Percentiles rank a stretch among this genome's conserved stretches.
These are phyloP conservation scores for Oryza glumipatula DNA, from an alignment of 176 grass and related monocot genomes.

Conservation along the genomic window DNA sequence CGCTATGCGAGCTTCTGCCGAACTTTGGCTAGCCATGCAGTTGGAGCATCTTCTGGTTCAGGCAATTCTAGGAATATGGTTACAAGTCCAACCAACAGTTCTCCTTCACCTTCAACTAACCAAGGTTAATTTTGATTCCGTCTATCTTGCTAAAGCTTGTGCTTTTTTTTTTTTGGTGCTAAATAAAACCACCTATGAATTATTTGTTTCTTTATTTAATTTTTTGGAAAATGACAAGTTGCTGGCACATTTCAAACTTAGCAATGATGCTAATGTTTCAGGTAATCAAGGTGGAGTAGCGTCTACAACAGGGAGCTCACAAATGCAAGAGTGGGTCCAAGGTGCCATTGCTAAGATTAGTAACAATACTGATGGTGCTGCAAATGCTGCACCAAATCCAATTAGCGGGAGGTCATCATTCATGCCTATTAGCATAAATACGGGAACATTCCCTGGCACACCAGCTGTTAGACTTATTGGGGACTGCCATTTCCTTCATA, in stretches of 20 bases:
- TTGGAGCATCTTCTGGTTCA: slow-evolving; percentile 89
- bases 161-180: slow-evolving; percentile 3
- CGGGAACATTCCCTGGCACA: slow-evolving; percentile 96
- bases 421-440: slow-evolving; percentile 99
- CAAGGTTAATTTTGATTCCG: slow-evolving; percentile 61
- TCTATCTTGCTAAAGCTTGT: slow-evolving; percentile 11
- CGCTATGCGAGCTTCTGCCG: slow-evolving; percentile 99
- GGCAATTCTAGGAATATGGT: slow-evolving; percentile 79
- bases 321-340: slow-evolving; percentile 99
- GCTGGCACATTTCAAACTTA: slow-evolving; percentile 27
- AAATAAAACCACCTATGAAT: slow-evolving; percentile 17
- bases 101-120: slow-evolving; percentile 74
- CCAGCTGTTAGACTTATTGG: slow-evolving; percentile 98
- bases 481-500: slow-evolving; percentile 97
- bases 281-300: slow-evolving; percentile 81
- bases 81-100: slow-evolving; percentile 86
- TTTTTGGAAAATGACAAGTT: slow-evolving; percentile 15
- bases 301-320: slow-evolving; percentile 72
- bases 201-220: slow-evolving; percentile 37
- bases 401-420: slow-evolving; percentile 74
- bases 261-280: slow-evolving; percentile 46
- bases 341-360: slow-evolving; percentile 98
- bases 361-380: slow-evolving; percentile 87
- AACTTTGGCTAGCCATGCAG: slow-evolving; percentile 95
- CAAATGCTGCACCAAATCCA: slow-evolving; percentile 74